Base-by-base conservation (phyloP, 225 moss, liverwort and hornwort genomes). In the Neckera pumila region DNA sequence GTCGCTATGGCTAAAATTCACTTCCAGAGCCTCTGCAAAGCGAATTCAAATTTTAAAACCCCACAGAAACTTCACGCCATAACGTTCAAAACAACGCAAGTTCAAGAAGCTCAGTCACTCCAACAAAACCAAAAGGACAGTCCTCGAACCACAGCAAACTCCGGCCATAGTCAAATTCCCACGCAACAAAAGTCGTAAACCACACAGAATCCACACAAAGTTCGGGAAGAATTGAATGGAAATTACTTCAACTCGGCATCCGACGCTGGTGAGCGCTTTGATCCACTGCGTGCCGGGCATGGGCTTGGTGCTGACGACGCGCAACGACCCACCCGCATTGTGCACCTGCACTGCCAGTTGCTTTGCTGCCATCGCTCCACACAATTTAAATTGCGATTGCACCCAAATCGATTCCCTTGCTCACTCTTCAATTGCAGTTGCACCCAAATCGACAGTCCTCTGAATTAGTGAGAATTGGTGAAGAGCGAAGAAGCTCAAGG, bases 271-370 rank as follows among this genome's bases (percentile, higher is more conserved):
- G 69, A 99, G 96, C 59, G 96, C 95, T 10, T 87, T 89, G 86
- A 99, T 99, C 99, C 99, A 99, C 86, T 95, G 96, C 74, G 87
- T 91, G 57, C 99, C 99, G 14, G 99, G 99, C 99, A 99, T 99
- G 88, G 96, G 96, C 93, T 99, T 99, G 81, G 99, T 99, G 93
- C 99, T 99, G 51, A 99, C 61, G 47, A 99, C 97, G 31, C 99
- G 95, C 91, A 94, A 79, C 76, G 93, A 93, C 34, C 99, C 99
- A 43, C 89, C 95, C 47, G 94, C 96, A 96, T 99, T 99, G 92
- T 94, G 95, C 84, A 99, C 96, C 89, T 97, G 92, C 84, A 97
- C 95, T 30, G 94, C 93, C 43, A 89, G 84, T 79, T 92, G 88
- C 76, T 59, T 72, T 51, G 96, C 93, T 22, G 96, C 96, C 96